Conservation (phyloP, 1,284 basidiomycete species). For the Macrocystidia cucumis region DNA sequence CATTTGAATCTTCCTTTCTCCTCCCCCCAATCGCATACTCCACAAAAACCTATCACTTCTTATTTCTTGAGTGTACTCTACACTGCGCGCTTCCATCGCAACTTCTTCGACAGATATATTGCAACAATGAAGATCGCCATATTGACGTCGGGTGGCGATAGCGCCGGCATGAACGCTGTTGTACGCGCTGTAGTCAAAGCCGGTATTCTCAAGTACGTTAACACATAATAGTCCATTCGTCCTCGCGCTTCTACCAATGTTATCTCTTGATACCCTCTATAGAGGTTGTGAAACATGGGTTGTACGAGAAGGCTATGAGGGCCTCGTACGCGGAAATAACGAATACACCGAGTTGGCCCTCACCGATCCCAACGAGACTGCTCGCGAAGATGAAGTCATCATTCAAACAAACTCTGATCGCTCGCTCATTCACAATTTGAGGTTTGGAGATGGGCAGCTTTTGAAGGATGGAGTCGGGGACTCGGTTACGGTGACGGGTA, state of each 20-base stretch:
- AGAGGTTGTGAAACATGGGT: slow-evolving; percentile 93
- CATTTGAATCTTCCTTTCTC: background rate
- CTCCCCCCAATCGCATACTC: background rate
- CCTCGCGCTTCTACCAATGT: background rate
- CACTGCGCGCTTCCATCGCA: background rate
- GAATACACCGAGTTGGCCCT: slow-evolving; percentile 24
- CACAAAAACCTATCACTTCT: background rate
- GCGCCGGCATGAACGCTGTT: slow-evolving; percentile 95
- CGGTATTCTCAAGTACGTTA: slow-evolving; percentile 78
- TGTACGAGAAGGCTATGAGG: slow-evolving; percentile 96
- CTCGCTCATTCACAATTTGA: slow-evolving; percentile 41
- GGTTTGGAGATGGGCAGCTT: slow-evolving; percentile 89
- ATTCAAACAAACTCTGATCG: slow-evolving; percentile 7
- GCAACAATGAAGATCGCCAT: slow-evolving; percentile 76
- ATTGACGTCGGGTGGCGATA: slow-evolving; percentile 95
- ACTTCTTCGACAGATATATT: background rate
- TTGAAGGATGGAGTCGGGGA: slow-evolving; percentile 91
- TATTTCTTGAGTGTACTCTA: background rate
- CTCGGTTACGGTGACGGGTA: slow-evolving; percentile 37
- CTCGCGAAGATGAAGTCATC: slow-evolving; percentile 4
- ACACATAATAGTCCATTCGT: slow-evolving; percentile 5
- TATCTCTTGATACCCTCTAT: slow-evolving; percentile 6
- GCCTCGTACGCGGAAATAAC: slow-evolving; percentile 72
- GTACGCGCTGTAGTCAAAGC: slow-evolving; percentile 88
- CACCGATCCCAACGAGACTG: slow-evolving; percentile 4